Percentiles rank a stretch among this genome's conserved stretches.
phyloP scores from a whole-genome alignment of 169 alveolate genomes.

The Perkinsus olseni region DNA sequence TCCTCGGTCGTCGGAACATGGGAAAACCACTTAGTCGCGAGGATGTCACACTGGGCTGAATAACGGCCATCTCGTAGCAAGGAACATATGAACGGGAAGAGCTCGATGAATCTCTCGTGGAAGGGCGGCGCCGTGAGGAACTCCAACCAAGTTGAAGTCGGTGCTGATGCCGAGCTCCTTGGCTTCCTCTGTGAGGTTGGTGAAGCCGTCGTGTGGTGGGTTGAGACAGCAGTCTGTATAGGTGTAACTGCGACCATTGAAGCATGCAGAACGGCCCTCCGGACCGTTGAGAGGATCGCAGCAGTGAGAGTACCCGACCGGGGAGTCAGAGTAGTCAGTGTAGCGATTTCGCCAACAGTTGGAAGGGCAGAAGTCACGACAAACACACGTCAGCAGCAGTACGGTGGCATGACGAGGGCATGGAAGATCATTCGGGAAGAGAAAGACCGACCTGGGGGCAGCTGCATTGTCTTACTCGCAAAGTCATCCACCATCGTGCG shows the following conservation, averaged over 20 bases:
- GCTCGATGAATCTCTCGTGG: background rate
- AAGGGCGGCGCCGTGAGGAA: background rate
- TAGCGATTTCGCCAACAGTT: background rate
- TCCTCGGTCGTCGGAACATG: background rate
- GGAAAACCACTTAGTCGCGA: background rate
- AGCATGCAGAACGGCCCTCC: background rate
- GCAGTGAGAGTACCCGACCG: background rate
- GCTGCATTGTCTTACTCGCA: too few species aligned
- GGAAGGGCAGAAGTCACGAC: background rate
- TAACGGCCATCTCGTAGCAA: background rate
- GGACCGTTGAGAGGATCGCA: background rate
- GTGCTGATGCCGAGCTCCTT: background rate
- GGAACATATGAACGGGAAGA: background rate
- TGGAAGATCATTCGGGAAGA: too few species aligned
- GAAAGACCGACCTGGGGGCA: too few species aligned
- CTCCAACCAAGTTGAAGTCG: background rate
- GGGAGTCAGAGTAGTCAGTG: background rate
- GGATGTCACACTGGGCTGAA: background rate
- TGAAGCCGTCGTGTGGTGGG: background rate
- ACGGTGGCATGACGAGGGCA: background rate
- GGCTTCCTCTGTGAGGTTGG: background rate
- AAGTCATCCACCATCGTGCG: too few species aligned
- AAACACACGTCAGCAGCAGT: background rate
- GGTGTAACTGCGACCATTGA: background rate
- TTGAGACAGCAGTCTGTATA: background rate